Base-by-base conservation (phyloP, 805 yeast genomes). In the Scheffersomyces amazonensis region DNA sequence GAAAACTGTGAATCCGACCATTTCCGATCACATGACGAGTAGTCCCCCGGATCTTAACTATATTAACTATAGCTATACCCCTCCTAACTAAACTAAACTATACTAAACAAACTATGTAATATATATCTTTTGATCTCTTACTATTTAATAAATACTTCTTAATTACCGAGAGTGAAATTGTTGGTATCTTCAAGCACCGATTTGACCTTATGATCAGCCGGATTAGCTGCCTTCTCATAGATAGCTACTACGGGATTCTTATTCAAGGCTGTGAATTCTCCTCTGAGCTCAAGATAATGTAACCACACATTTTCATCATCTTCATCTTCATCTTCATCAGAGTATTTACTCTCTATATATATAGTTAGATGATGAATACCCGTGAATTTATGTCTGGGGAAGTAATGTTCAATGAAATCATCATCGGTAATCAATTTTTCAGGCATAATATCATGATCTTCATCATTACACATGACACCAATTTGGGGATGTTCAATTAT, bases 141-240 rank as follows among this genome's bases (percentile, higher is more conserved):
- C n/a, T n/a, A n/a, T n/a, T n/a, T n/a, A n/a, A n/a, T n/a, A n/a
- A n/a, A n/a, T n/a, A n/a, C n/a, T n/a, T n/a, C n/a, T n/a, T n/a
- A n/a, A n/a, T n/a, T n/a, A 16, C 41, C 35, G 29, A 32, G 34
- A 5, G 44, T 19, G 8, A 41, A 25, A 19, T 39, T 31, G 22
- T 30, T 28, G n/a, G 29, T 18, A 17, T 25, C 22, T 10, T 32
- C 36, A 19, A 31, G 21, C 9, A 13, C 32, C 16, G 37, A 29
- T 18, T 39, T n/a, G n/a, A 35, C 54, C 47, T 65, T 79, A 58
- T 91, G 97, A 56, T 90, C 97, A 1, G 83, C 78, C 0, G 96
- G 96, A 56, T 90, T 90, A 2, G 97, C 93, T 0, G 96, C 95
- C 39, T 89, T 77, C 61, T 91, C 98, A 58, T 90, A 91, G 16